These are phyloP conservation scores for Furcasterigmium furcatum DNA, from an alignment of 2,329 filamentous ascomycete species.

Conservation along the genomic window DNA sequence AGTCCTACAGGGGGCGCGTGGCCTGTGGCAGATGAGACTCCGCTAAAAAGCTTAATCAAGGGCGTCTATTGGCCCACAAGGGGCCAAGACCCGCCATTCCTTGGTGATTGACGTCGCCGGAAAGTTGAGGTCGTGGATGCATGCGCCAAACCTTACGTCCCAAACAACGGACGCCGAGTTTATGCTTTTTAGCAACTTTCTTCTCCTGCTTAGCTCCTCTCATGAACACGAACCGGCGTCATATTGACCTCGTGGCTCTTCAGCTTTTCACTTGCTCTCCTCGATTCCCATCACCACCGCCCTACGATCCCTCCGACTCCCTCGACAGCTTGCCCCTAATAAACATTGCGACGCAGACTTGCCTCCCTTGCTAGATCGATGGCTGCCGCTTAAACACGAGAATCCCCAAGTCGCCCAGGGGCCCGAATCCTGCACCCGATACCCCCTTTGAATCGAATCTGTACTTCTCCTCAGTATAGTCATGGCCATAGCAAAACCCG, in stretches of 20 bases:
- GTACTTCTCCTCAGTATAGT: too few relatives aligned
- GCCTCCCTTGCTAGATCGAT: background rate
- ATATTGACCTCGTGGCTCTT: too few relatives aligned
- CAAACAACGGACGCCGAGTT: too few relatives aligned
- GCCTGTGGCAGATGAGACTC: background rate
- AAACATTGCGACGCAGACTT: background rate
- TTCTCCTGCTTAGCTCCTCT: too few relatives aligned
- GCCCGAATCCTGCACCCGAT: background rate
- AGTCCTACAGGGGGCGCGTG: background rate
- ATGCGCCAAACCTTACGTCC: too few relatives aligned
- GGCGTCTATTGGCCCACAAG: background rate
- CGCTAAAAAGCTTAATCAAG: background rate
- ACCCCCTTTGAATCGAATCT: too few relatives aligned
- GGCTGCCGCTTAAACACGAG: background rate
- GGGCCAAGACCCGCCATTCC: too few relatives aligned
- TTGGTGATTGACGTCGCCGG: background rate
- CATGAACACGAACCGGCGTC: too few relatives aligned
- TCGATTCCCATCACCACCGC: background rate
- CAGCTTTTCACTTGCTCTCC: too few relatives aligned
- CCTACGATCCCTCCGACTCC: background rate
- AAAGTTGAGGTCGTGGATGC: background rate
- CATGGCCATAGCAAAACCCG: slow-evolving; percentile 84
- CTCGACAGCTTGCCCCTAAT: background rate
- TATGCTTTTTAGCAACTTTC: too few relatives aligned
- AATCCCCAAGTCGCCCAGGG: slow-evolving; percentile 6